Evolutionary conservation across 306 rosid species (phyloP).

Genomic region (Trifolium dubium): DNA sequence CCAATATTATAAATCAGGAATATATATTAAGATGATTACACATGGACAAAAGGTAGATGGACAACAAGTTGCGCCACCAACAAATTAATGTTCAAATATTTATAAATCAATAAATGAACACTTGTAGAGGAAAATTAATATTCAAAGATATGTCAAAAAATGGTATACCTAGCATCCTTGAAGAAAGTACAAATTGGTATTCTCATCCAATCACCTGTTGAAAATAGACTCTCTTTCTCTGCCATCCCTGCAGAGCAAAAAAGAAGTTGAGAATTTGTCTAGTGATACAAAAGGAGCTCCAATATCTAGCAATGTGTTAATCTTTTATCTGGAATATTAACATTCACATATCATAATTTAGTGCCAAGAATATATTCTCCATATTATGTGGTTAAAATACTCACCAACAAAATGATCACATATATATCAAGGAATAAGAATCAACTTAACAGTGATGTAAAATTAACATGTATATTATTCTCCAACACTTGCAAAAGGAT

Average conservation of each 20-base stretch:
- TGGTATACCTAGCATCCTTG: constrained; percentile 66
- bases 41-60: no score
- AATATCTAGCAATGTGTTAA: constrained; percentile 27
- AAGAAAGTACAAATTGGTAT: constrained; percentile 62
- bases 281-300: constrained; percentile 15
- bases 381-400: constrained; percentile 27
- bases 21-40: no score
- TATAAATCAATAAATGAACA: neutral
- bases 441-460: constrained; percentile 25
- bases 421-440: constrained; percentile 35
- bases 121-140: neutral
- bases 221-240: constrained; percentile 52
- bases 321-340: constrained; percentile 13
- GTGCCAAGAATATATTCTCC: constrained; percentile 14
- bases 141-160: constrained; percentile 14
- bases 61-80: no score
- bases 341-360: constrained; percentile 22
- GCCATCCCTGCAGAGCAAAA: constrained; percentile 51
- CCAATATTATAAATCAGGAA: neutral
- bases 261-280: constrained; percentile 22
- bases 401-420: constrained; percentile 39
- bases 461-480: constrained; percentile 36
- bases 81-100: no score
- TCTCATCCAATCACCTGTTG: constrained; percentile 54
- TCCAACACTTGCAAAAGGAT: neutral